Evolutionary conservation across 2,329 filamentous ascomycete species (phyloP).

Genomic region (Xenoacremonium recifei): DNA sequence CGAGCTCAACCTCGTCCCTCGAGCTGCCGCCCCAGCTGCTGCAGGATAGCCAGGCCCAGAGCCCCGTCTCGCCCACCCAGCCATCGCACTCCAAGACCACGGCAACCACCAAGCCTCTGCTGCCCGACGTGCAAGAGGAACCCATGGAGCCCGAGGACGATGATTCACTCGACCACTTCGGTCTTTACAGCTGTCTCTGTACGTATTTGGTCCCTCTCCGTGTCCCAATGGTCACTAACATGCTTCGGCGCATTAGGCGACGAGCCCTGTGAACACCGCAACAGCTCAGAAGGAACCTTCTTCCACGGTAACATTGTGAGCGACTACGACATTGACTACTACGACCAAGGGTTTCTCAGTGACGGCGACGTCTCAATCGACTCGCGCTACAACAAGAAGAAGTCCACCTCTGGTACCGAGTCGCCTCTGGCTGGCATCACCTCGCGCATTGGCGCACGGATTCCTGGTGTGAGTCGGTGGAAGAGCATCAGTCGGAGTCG

Average conservation of each 20-base stretch:
- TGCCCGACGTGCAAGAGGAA: conserved; percentile 86
- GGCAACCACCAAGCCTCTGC: conserved; percentile 53
- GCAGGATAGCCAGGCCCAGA: conserved; percentile 40
- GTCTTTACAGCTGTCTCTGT: conserved; percentile 72
- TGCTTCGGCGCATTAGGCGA: conserved; percentile 48
- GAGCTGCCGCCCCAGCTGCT: conserved; percentile 48
- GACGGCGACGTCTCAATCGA: conserved; percentile 56
- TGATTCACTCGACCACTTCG: conserved; percentile 39
- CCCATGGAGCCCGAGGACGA: conserved; percentile 62
- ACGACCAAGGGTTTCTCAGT: conserved; percentile 66
- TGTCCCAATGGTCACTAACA: conserved; percentile 7
- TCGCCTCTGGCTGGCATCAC: conserved; percentile 62
- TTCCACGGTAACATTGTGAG: conserved; percentile 36
- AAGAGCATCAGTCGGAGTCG: conserved; percentile 41
- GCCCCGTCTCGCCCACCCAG: conserved; percentile 52
- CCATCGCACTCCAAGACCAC: conserved; percentile 42
- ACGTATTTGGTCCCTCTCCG: conserved; percentile 40
- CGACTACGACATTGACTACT: conserved; percentile 51
- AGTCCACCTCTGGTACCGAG: conserved; percentile 52
- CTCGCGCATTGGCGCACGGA: conserved; percentile 63
- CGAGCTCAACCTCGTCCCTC: conserved; percentile 77
- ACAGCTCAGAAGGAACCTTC: conserved; percentile 39
- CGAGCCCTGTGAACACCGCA: conserved; percentile 57
- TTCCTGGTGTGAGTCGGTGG: conserved; percentile 53
- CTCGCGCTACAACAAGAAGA: conserved; percentile 47